Percentiles rank a stretch among this genome's conserved stretches.
These are phyloP conservation scores for Septoria linicola DNA, from an alignment of 2,329 filamentous ascomycete genomes.

Conservation along the genomic window DNA sequence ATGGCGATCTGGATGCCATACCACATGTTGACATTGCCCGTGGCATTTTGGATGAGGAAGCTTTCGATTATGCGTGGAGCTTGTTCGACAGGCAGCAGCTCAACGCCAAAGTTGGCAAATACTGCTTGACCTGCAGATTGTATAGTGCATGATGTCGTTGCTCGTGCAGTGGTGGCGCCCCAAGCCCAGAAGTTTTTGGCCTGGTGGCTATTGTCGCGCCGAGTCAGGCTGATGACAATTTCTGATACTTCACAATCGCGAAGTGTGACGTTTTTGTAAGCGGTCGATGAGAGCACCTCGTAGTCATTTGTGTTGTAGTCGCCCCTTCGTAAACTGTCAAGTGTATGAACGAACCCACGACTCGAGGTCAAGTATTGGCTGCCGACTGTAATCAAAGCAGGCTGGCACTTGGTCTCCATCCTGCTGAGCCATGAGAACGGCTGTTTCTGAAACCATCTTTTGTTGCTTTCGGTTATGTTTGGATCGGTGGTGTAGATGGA, in stretches of 20 bases:
- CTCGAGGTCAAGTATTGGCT: constrained; percentile 10
- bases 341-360: constrained; percentile 12
- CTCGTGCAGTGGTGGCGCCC: constrained; percentile 11
- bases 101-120: background rate
- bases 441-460: constrained; percentile 13
- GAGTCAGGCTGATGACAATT: constrained; percentile 10
- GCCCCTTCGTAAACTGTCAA: constrained; percentile 2
- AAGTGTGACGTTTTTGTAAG: constrained; percentile 8
- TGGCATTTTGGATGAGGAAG: constrained; percentile 3
- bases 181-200: constrained; percentile 12
- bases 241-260: constrained; percentile 7
- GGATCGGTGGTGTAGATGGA: constrained; percentile 13
- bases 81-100: background rate
- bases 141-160: constrained; percentile 1
- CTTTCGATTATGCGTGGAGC: background rate
- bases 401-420: constrained; percentile 14
- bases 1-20: constrained; percentile 8
- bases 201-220: constrained; percentile 3
- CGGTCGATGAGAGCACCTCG: constrained; percentile 8
- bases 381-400: constrained; percentile 12
- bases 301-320: background rate
- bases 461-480: constrained; percentile 10
- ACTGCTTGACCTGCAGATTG: background rate
- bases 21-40: constrained; percentile 1
- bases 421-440: constrained; percentile 15